Base-by-base conservation (phyloP, 805 yeast species). In the Suhomyces prunicola region DNA sequence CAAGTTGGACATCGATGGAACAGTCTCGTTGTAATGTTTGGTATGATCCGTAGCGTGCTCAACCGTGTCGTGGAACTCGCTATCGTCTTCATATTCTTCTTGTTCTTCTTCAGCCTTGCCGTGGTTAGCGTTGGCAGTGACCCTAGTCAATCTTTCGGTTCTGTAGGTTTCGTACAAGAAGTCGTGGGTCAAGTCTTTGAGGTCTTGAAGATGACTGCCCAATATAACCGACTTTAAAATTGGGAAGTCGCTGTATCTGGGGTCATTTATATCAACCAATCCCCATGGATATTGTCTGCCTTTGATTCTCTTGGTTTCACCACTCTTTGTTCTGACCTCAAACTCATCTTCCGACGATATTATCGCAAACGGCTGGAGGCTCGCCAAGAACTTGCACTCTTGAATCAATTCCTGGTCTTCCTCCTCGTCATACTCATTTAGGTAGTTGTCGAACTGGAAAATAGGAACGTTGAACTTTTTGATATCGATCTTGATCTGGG, bases 221-320 rank as follows among this genome's bases (percentile, higher is more conserved):
- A 89, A 82, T 41, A 89, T 67, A 2, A 88, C 93, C 47, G 86
- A 80, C 57, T 86, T 84, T 62, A 89, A 72, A 15, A 81, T 65
- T 7, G 83, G 69, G 65, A 83, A 83, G 62, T 83, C 87, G 40
- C 82, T 74, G 60, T 70, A 71, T 46, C 69, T 72, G 17, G 84
- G 75, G 64, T 83, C 79, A 62, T 75, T 75, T 52, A 82, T 80
- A 62, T 82, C 84, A 49, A 82, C 78, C 44, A 74, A 57, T 8
- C 93, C 93, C 94, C 94, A 88, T 29, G 93, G 92, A 61, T 88
- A 88, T 52, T 76, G 72, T 72, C 94, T 82, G 12, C 82, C 84
- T 60, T 81, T 80, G 46, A 83, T 76, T 29, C 69, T 66, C 39
- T 58, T 65, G 17, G 66, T 51, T 50, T 70, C 65, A 15, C 89